Evolutionary conservation across 176 grass and related monocot genomes (phyloP).

Genomic region (Oryza nivara): DNA sequence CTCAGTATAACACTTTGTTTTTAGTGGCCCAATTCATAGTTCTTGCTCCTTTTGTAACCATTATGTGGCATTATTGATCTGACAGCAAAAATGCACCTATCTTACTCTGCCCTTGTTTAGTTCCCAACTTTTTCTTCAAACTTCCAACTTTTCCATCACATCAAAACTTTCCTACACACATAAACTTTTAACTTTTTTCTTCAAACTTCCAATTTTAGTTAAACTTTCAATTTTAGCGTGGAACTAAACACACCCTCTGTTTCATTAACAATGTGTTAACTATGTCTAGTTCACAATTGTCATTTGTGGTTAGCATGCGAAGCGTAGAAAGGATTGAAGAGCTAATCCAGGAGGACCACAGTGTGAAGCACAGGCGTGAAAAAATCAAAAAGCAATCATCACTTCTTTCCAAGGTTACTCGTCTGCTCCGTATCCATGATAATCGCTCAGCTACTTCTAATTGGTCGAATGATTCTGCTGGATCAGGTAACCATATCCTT

Average conservation of each 20-base stretch:
- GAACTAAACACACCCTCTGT: not conserved
- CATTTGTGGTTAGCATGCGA: conserved; percentile 55
- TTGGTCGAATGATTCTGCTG: conserved; percentile 48
- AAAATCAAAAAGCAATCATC: conserved; percentile 68
- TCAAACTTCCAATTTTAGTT: too few relatives aligned
- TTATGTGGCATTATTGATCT: conserved; percentile 6
- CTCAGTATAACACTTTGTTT: not conserved
- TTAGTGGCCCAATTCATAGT: not conserved
- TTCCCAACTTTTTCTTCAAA: too few relatives aligned
- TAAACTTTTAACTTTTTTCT: too few relatives aligned
- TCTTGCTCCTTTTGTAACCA: not conserved
- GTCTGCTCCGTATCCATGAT: conserved; percentile 70
- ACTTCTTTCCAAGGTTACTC: conserved; percentile 86
- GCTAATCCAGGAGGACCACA: conserved; percentile 85
- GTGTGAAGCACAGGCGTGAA: conserved; percentile 69
- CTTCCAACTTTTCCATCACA: too few relatives aligned
- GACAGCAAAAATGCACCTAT: not conserved
- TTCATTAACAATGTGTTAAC: not conserved
- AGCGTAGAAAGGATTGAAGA: conserved; percentile 71
- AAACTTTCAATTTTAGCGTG: too few relatives aligned
- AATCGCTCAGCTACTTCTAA: conserved; percentile 55
- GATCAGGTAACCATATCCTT: conserved; percentile 40
- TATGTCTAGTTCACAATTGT: conserved; percentile 9
- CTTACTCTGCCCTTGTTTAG: not conserved
- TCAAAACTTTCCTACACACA: too few relatives aligned